Conservation (phyloP, 371 early-diverging fungal species). For the Smittium culicis region DNA sequence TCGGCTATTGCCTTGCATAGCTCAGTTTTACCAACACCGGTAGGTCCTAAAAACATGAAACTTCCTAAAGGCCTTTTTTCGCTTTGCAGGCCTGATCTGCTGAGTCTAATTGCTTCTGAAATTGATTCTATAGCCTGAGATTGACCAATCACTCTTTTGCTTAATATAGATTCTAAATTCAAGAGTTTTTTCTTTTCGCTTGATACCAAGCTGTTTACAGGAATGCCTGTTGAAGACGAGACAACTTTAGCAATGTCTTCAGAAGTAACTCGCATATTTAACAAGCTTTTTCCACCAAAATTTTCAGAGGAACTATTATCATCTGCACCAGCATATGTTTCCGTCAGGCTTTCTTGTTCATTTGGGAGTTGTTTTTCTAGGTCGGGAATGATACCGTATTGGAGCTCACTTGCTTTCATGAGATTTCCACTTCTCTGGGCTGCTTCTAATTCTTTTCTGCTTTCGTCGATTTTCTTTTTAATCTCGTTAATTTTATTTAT, state of each 20-base stretch:
- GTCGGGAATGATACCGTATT: constrained; percentile 59
- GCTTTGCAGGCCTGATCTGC: constrained; percentile 51
- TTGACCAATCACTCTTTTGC: constrained; percentile 72
- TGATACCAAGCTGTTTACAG: constrained; percentile 51
- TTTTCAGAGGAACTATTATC: constrained; percentile 15
- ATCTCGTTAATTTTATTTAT: constrained; percentile 75
- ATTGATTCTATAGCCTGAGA: constrained; percentile 56
- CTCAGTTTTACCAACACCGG: constrained; percentile 78
- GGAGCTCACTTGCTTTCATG: constrained; percentile 48
- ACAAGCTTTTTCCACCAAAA: constrained; percentile 26
- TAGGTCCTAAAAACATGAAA: constrained; percentile 71
- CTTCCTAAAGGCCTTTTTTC: constrained; percentile 50
- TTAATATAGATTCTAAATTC: constrained; percentile 40
- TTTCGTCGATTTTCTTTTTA: constrained; percentile 73
- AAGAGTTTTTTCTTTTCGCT: constrained; percentile 52
- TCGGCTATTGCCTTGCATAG: constrained; percentile 59
- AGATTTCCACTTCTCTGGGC: constrained; percentile 50
- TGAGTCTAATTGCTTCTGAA: constrained; percentile 51
- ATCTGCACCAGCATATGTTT: constrained; percentile 18
- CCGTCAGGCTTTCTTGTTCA: constrained; percentile 33
- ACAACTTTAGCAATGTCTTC: constrained; percentile 61
- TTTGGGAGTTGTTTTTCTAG: constrained; percentile 37
- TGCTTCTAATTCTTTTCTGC: constrained; percentile 72
- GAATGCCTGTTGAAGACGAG: constrained; percentile 65
- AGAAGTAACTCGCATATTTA: constrained; percentile 40